These are phyloP conservation scores for Aspergillus candidus DNA, from an alignment of 2,329 filamentous ascomycete genomes.

Conservation along the genomic window DNA sequence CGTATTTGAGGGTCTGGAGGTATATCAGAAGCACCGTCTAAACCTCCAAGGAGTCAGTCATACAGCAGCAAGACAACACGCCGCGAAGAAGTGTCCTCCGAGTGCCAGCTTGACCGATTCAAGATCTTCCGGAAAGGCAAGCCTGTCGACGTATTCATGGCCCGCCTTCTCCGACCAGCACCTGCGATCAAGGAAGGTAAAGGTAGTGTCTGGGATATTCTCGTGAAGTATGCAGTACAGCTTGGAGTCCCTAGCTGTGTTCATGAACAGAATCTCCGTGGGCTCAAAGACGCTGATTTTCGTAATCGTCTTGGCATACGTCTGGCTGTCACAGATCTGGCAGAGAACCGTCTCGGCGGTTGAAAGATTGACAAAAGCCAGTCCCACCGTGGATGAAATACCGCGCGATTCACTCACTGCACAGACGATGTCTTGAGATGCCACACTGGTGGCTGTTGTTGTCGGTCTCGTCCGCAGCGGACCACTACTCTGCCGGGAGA, in stretches of 20 bases:
- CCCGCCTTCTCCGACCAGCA: slow-evolving; percentile 79
- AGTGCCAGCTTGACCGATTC: slow-evolving; percentile 74
- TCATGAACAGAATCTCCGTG: slow-evolving; percentile 70
- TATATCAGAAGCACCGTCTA: slow-evolving; percentile 9
- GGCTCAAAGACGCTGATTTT: slow-evolving; percentile 78
- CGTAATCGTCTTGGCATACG: slow-evolving; percentile 80
- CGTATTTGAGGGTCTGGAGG: slow-evolving; percentile 67
- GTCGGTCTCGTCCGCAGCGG: slow-evolving; percentile 45
- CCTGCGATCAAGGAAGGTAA: slow-evolving; percentile 64
- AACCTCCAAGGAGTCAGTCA: slow-evolving; percentile 21
- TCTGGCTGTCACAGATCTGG: slow-evolving; percentile 89
- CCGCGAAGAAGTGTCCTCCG: slow-evolving; percentile 77
- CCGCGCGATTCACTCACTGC: slow-evolving; percentile 84
- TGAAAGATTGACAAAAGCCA: slow-evolving; percentile 81
- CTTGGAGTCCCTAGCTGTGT: slow-evolving; percentile 67
- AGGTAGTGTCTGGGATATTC: slow-evolving; percentile 57
- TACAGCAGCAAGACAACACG: slow-evolving; percentile 80
- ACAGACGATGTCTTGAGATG: slow-evolving; percentile 71
- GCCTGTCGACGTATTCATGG: slow-evolving; percentile 66
- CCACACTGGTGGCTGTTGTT: slow-evolving; percentile 52
- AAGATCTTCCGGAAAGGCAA: slow-evolving; percentile 75
- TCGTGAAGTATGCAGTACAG: slow-evolving; percentile 69
- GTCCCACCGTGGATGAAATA: slow-evolving; percentile 73
- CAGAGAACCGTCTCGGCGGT: slow-evolving; percentile 79
- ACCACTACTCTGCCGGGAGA: slow-evolving; percentile 34